Evolutionary conservation across 2,329 filamentous ascomycete genomes (phyloP).

Genomic region (Fusarium sp.): DNA sequence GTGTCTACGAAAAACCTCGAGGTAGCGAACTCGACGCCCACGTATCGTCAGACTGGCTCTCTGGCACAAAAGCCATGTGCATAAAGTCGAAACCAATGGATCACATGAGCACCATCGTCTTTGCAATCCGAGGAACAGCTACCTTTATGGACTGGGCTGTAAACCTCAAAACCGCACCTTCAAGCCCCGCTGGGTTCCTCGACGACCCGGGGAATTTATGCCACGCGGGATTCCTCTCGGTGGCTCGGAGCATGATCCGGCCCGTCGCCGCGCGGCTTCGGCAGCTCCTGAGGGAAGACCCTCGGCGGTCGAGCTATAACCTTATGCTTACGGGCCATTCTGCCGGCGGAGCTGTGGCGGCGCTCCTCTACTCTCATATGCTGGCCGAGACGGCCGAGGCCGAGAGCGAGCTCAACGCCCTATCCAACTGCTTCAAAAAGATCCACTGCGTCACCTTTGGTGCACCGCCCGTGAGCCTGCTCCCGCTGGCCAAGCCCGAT

Average conservation of each 20-base stretch:
- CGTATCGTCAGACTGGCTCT: conserved; percentile 76
- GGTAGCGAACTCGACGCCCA: conserved; percentile 75
- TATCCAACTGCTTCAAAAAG: conserved; percentile 79
- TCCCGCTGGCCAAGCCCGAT: conserved; percentile 73
- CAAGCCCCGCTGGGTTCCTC: conserved; percentile 75
- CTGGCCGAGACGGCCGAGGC: conserved; percentile 66
- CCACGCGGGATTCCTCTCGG: conserved; percentile 82
- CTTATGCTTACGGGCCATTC: conserved; percentile 88
- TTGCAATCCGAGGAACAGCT: conserved; percentile 84
- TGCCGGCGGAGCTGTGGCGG: conserved; percentile 85
- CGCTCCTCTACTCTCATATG: conserved; percentile 86
- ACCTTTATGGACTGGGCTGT: conserved; percentile 89
- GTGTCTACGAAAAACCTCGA: conserved; percentile 76
- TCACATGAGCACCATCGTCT: conserved; percentile 81
- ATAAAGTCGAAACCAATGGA: conserved; percentile 85
- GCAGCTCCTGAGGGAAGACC: conserved; percentile 78
- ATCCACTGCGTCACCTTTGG: conserved; percentile 90
- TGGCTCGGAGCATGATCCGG: conserved; percentile 79
- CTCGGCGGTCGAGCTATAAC: conserved; percentile 72
- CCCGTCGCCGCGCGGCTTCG: conserved; percentile 79
- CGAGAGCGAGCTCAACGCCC: conserved; percentile 74
- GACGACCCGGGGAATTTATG: conserved; percentile 83
- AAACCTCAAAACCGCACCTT: conserved; percentile 78
- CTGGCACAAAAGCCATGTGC: conserved; percentile 86
- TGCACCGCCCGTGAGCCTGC: conserved; percentile 80